Percentiles rank a stretch among this genome's conserved stretches.
Conservation (phyloP, 768 basidiomycete genomes). For the Rhodotorula paludigena region DNA sequence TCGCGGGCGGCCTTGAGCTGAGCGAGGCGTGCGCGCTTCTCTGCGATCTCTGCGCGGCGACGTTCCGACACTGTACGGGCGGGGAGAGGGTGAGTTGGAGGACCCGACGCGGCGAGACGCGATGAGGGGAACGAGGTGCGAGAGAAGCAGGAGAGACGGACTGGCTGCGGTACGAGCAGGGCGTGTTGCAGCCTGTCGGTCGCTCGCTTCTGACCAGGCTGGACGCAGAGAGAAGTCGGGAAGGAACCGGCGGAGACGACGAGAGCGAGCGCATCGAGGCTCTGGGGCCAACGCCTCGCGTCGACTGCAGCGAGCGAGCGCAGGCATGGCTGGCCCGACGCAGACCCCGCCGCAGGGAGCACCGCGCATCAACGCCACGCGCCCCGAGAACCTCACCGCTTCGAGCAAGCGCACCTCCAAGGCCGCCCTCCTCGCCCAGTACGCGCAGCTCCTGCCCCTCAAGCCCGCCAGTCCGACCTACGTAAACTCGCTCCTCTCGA, state of each 20-base stretch:
- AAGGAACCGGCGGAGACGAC: too few species aligned
- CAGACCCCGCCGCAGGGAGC: background rate
- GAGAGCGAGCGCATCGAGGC: too few species aligned
- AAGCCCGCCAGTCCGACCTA: background rate
- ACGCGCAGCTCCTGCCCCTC: slow-evolving; percentile 31
- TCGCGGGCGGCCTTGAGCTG: slow-evolving; percentile 53
- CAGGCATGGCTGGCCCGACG: background rate
- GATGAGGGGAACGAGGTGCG: background rate
- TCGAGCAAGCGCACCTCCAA: slow-evolving; percentile 25
- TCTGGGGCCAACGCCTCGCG: too few species aligned
- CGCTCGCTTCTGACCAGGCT: too few species aligned
- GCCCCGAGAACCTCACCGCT: slow-evolving; percentile 21
- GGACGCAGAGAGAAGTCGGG: too few species aligned
- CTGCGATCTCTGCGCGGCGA: slow-evolving; percentile 69
- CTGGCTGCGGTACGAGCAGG: too few species aligned
- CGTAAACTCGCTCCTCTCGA: slow-evolving; percentile 3
- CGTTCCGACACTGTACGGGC: slow-evolving; percentile 5
- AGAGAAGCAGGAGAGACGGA: background rate
- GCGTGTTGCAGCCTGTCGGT: too few species aligned
- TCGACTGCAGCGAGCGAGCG: too few species aligned
- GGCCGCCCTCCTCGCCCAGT: slow-evolving; percentile 17
- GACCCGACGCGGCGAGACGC: background rate
- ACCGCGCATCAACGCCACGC: slow-evolving; percentile 9
- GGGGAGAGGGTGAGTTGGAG: background rate
- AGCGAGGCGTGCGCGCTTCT: slow-evolving; percentile 78